Evolutionary conservation across 768 basidiomycete species (phyloP).

Genomic region (Ramaria sp.): DNA sequence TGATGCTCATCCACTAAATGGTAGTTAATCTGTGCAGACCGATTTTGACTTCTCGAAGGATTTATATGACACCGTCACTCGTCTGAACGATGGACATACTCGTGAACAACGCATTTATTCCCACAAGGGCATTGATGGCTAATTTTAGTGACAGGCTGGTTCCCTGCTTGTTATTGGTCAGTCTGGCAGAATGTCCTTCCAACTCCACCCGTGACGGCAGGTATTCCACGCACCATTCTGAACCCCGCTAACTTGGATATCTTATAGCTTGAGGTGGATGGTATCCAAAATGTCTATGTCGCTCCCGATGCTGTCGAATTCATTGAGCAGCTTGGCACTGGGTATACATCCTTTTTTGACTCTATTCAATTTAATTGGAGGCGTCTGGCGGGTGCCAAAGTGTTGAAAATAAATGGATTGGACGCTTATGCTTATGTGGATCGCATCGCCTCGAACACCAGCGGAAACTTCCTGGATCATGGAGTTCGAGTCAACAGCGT

Average conservation of each 20-base stretch:
- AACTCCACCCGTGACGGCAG: constrained; percentile 12
- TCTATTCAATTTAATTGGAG: constrained; percentile 44
- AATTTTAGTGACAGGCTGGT: constrained; percentile 32
- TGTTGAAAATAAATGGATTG: constrained; percentile 43
- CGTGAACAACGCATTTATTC: constrained; percentile 23
- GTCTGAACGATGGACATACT: constrained; percentile 58
- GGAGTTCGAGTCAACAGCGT: constrained; percentile 54
- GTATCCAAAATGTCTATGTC: constrained; percentile 36
- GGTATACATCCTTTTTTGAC: constrained; percentile 37
- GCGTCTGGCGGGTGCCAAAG: constrained; percentile 48
- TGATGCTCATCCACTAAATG: background rate
- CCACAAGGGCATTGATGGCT: background rate
- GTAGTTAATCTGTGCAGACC: constrained; percentile 27
- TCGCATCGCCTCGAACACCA: constrained; percentile 44
- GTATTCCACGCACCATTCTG: constrained; percentile 10
- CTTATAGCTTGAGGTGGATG: constrained; percentile 40
- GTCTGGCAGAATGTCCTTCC: constrained; percentile 27
- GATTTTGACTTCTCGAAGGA: constrained; percentile 57
- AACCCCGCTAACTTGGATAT: constrained; percentile 25
- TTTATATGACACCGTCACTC: constrained; percentile 42
- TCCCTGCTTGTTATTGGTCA: constrained; percentile 42
- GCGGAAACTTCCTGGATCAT: constrained; percentile 55
- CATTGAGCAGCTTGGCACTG: constrained; percentile 32
- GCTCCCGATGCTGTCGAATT: constrained; percentile 46
- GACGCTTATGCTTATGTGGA: constrained; percentile 47